These are phyloP conservation scores for Curvularia verruculosa DNA, from an alignment of 2,329 filamentous ascomycete species.

Conservation along the genomic window DNA sequence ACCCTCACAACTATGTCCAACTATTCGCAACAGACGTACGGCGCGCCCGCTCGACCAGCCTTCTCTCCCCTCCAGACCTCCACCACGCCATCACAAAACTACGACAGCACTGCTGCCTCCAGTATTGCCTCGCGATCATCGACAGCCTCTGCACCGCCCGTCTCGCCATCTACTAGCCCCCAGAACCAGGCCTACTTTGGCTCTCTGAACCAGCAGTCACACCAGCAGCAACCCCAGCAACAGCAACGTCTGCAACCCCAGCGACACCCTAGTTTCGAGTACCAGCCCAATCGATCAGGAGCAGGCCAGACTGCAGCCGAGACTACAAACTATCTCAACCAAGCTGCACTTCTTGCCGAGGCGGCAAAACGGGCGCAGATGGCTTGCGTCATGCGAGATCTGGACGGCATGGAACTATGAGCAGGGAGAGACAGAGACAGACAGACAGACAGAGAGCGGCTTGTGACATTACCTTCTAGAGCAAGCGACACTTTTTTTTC, in stretches of 20 bases:
- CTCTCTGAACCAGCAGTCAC: conserved; percentile 36
- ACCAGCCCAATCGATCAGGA: conserved; percentile 43
- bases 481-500: neutral
- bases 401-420: conserved; percentile 72
- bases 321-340: conserved; percentile 71
- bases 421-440: too few relatives aligned
- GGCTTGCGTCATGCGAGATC: conserved; percentile 83
- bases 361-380: conserved; percentile 93
- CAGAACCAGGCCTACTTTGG: conserved; percentile 44
- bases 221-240: conserved; percentile 37
- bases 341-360: conserved; percentile 87
- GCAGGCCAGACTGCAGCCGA: conserved; percentile 49
- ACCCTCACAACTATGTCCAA: conserved; percentile 28
- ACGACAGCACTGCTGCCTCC: conserved; percentile 52
- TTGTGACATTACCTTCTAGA: neutral
- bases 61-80: conserved; percentile 47
- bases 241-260: conserved; percentile 40
- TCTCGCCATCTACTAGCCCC: conserved; percentile 43
- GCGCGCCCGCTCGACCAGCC: conserved; percentile 36
- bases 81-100: conserved; percentile 40
- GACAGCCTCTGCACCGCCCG: conserved; percentile 41
- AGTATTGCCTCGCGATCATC: conserved; percentile 47
- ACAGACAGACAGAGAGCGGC: too few relatives aligned
- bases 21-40: conserved; percentile 27
- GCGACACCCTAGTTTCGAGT: conserved; percentile 40